Evolutionary conservation across 208 protist species (phyloP).

Genomic region (Angomonas deanei): DNA sequence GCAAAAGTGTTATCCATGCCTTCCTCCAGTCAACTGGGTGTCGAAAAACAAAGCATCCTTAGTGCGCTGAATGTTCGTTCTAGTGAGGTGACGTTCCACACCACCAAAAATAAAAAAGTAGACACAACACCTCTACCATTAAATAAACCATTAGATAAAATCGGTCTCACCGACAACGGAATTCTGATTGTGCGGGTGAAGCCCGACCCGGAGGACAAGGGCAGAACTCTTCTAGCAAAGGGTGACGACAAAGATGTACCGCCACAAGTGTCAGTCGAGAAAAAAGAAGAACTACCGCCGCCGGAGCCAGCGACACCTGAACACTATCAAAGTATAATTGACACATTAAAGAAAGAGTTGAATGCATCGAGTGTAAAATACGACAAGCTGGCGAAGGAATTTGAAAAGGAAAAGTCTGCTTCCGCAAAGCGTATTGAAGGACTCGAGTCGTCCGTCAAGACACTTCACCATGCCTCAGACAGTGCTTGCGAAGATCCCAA

Average conservation of each 20-base stretch:
- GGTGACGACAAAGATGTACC: neutral
- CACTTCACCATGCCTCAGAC: neutral
- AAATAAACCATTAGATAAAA: conserved; percentile 6
- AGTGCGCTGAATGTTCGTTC: conserved; percentile 8
- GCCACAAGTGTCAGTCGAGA: neutral
- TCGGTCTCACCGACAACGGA: conserved; percentile 18
- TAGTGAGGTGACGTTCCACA: conserved; percentile 19
- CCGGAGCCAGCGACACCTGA: neutral
- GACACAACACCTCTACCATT: conserved; percentile 17
- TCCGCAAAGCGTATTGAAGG: neutral
- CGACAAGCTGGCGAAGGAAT: neutral
- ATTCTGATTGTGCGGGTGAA: conserved; percentile 28
- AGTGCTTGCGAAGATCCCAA: neutral
- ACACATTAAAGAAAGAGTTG: neutral
- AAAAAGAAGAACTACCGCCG: neutral
- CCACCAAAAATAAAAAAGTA: conserved; percentile 15
- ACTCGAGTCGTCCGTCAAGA: neutral
- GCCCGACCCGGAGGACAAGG: neutral
- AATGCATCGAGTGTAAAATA: neutral
- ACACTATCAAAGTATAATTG: neutral
- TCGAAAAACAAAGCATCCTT: conserved; percentile 12
- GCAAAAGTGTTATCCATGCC: conserved; percentile 21
- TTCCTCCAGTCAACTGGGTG: conserved; percentile 9
- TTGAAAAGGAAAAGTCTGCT: neutral
- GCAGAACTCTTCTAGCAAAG: neutral